phyloP scores from a whole-genome alignment of 495 filamentous ascomycete genomes.

The Xylaria castorea region DNA sequence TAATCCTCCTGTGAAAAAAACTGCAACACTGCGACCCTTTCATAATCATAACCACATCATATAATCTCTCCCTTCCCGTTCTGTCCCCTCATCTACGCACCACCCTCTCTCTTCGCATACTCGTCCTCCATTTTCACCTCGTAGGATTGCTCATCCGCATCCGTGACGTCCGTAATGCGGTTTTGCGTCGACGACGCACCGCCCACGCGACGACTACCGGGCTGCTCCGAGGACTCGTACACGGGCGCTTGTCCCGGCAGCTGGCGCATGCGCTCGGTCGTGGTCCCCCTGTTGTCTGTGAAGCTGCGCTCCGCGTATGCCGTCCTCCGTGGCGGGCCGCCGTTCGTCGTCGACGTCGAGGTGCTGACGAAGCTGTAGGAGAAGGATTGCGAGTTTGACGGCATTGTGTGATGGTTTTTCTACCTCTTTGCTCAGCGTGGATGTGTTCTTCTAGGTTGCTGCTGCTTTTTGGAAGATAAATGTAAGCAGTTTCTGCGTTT shows the following conservation, averaged over 20 bases:
- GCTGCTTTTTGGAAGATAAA: neutral
- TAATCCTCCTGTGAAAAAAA: neutral
- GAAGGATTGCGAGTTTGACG: constrained; percentile 21
- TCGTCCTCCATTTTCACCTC: constrained; percentile 79
- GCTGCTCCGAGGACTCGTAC: constrained; percentile 18
- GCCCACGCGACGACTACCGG: neutral
- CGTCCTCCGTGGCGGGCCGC: constrained; percentile 8
- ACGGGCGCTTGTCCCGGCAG: constrained; percentile 26
- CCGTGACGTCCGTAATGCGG: constrained; percentile 34
- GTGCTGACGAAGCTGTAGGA: constrained; percentile 35
- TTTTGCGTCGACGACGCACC: constrained; percentile 4
- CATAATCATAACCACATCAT: neutral
- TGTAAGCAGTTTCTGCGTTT: neutral
- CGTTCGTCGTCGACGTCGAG: constrained; percentile 18
- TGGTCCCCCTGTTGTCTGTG: constrained; percentile 19
- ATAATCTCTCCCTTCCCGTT: neutral
- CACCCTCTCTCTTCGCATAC: constrained; percentile 79
- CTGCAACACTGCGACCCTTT: neutral
- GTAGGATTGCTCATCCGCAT: constrained; percentile 51
- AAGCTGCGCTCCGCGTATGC: constrained; percentile 27
- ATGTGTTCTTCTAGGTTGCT: neutral
- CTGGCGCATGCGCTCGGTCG: constrained; percentile 24
- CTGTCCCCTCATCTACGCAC: constrained; percentile 52
- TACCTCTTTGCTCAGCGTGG: neutral
- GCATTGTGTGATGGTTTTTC: constrained; percentile 6